Conservation (phyloP, 2,329 filamentous ascomycete genomes). For the Penicillium occitanis region DNA sequence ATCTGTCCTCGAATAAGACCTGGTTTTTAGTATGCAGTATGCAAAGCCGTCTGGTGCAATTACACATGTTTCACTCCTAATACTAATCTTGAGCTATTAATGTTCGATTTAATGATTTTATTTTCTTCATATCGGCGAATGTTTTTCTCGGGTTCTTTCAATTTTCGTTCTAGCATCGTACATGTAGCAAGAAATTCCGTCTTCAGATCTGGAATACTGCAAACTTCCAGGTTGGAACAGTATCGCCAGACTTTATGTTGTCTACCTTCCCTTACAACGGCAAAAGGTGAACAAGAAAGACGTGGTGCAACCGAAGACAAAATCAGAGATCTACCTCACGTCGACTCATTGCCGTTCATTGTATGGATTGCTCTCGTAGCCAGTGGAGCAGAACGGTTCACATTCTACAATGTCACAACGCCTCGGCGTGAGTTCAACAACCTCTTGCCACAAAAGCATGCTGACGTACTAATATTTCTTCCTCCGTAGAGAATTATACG, state of each 20-base stretch:
- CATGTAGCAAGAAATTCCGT: background rate
- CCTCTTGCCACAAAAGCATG: conserved; percentile 7
- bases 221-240: too few species aligned
- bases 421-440: conserved; percentile 7
- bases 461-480: background rate
- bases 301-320: background rate
- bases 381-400: conserved; percentile 6
- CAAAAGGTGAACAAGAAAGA: background rate
- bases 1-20: too few species aligned
- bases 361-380: background rate
- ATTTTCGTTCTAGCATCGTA: too few species aligned
- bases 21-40: background rate
- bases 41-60: background rate
- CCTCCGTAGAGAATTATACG: conserved; percentile 4
- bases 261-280: background rate
- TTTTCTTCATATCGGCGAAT: too few species aligned
- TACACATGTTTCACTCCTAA: background rate
- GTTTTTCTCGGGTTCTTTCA: too few species aligned
- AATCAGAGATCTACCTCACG: background rate
- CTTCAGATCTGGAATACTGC: background rate
- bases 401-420: conserved; percentile 10
- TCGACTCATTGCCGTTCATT: background rate
- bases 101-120: too few species aligned
- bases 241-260: background rate
- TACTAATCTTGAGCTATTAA: background rate